These are phyloP conservation scores for Calendula officinalis DNA, from an alignment of 129 eudicot species.

Conservation along the genomic window DNA sequence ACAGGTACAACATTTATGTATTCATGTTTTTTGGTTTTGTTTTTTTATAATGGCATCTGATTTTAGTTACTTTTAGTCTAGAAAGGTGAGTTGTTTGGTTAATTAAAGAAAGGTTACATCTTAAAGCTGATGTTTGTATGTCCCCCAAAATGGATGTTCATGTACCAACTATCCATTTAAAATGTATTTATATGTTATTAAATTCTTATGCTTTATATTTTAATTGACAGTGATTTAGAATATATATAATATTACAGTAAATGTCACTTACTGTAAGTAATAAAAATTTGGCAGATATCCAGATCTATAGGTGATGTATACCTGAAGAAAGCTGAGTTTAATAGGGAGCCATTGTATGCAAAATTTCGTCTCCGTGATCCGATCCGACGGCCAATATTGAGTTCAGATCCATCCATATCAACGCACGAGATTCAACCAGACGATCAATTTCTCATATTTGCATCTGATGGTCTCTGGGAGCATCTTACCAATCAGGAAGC, in stretches of 20 bases:
- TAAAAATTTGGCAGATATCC: slow-evolving; percentile 49
- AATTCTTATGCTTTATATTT: not conserved
- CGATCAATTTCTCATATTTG: slow-evolving; percentile 84
- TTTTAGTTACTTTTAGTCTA: not conserved
- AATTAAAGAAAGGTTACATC: slow-evolving; percentile 3
- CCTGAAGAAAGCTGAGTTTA: slow-evolving; percentile 76
- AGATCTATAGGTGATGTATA: slow-evolving; percentile 93
- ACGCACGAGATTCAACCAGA: slow-evolving; percentile 72
- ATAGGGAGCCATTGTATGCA: slow-evolving; percentile 80
- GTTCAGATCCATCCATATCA: slow-evolving; percentile 73
- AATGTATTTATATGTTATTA: not conserved
- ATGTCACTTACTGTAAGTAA: not conserved
- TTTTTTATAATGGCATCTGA: not conserved
- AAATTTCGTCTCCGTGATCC: slow-evolving; percentile 88
- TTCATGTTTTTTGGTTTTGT: not conserved
- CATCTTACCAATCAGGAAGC: slow-evolving; percentile 93
- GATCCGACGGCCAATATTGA: slow-evolving; percentile 65
- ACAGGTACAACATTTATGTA: slow-evolving; percentile 37
- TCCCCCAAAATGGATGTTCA: not conserved
- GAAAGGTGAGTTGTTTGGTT: not conserved
- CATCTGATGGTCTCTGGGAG: slow-evolving; percentile 97
- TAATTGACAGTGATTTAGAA: not conserved
- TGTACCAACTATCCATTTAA: not conserved
- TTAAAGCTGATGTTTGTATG: not conserved
- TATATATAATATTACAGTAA: not conserved